phyloP scores from a whole-genome alignment of 192 early-diverging fungal genomes.

The Coemansia sp. region DNA sequence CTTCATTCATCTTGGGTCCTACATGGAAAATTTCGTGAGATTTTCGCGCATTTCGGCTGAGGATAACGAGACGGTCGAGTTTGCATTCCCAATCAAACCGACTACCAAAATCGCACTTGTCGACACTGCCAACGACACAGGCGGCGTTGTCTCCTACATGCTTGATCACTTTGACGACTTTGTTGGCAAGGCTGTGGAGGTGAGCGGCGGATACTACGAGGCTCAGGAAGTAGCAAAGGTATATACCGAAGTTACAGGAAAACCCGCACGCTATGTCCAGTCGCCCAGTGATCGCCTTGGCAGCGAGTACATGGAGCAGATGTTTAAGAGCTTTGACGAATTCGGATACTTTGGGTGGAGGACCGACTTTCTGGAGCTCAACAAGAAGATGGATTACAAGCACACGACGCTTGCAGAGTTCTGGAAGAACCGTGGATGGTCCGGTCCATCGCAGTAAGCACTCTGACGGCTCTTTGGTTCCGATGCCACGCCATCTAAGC shows the following conservation, averaged over 20 bases:
- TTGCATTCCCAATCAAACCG: conserved; percentile 19
- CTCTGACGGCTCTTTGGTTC: no score
- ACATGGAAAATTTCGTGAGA: conserved; percentile 32
- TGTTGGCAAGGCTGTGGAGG: not conserved
- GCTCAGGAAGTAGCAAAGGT: conserved; percentile 39
- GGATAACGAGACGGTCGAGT: conserved; percentile 29
- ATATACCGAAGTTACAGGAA: conserved; percentile 39
- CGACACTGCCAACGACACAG: conserved; percentile 36
- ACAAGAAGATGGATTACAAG: conserved; percentile 25
- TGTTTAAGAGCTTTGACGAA: conserved; percentile 32
- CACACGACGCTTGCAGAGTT: conserved; percentile 28
- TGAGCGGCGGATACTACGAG: conserved; percentile 39
- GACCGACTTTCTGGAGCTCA: conserved; percentile 31
- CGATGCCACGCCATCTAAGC: no score
- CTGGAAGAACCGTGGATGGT: conserved; percentile 41
- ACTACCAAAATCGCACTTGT: conserved; percentile 27
- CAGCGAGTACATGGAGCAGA: conserved; percentile 16
- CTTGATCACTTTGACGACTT: no score
- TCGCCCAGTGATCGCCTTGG: conserved; percentile 15
- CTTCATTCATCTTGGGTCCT: conserved; percentile 24
- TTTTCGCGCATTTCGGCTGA: conserved; percentile 31
- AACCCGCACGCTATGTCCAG: conserved; percentile 28
- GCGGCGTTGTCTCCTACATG: conserved; percentile 37
- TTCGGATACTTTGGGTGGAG: conserved; percentile 56
- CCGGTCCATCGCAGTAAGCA: conserved; percentile 56